These are phyloP conservation scores for Amanita thiersii DNA, from an alignment of 768 basidiomycete genomes.

Conservation along the genomic window DNA sequence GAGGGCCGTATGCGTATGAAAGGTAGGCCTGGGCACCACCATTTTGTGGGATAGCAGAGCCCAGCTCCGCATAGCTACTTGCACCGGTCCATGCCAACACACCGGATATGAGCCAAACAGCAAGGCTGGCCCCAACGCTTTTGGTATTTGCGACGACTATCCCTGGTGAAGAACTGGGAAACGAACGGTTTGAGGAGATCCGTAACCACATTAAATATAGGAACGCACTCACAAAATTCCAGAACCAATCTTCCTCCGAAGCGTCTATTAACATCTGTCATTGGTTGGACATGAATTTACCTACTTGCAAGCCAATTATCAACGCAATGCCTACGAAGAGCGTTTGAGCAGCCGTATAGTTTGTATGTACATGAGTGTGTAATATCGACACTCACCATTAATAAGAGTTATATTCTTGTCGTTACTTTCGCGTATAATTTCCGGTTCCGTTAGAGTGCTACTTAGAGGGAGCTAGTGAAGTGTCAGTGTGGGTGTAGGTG, in stretches of 20 bases:
- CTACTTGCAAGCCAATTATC: conserved; percentile 74
- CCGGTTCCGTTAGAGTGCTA: conserved; percentile 67
- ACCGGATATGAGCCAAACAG: conserved; percentile 81
- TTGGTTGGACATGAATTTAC: conserved; percentile 5
- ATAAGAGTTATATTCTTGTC: conserved; percentile 74
- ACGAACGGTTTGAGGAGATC: neutral
- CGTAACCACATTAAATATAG: neutral
- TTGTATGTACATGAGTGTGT: too few species aligned
- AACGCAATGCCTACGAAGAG: conserved; percentile 64
- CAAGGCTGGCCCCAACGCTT: conserved; percentile 82
- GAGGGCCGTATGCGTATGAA: conserved; percentile 80
- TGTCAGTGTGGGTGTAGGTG: neutral
- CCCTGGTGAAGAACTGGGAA: conserved; percentile 77
- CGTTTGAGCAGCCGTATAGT: too few species aligned
- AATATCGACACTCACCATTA: conserved; percentile 43
- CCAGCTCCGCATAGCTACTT: conserved; percentile 89
- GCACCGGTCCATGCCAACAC: conserved; percentile 93
- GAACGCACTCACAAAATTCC: conserved; percentile 73
- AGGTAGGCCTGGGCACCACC: conserved; percentile 77
- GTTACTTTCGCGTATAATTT: conserved; percentile 34
- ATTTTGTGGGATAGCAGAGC: conserved; percentile 77
- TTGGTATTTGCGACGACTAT: conserved; percentile 84
- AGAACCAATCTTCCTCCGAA: conserved; percentile 87
- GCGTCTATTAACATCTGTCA: neutral
- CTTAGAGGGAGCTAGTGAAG: conserved; percentile 52